These are phyloP conservation scores for Penicillium verhagenii DNA, from an alignment of 495 filamentous ascomycete genomes.

Conservation along the genomic window DNA sequence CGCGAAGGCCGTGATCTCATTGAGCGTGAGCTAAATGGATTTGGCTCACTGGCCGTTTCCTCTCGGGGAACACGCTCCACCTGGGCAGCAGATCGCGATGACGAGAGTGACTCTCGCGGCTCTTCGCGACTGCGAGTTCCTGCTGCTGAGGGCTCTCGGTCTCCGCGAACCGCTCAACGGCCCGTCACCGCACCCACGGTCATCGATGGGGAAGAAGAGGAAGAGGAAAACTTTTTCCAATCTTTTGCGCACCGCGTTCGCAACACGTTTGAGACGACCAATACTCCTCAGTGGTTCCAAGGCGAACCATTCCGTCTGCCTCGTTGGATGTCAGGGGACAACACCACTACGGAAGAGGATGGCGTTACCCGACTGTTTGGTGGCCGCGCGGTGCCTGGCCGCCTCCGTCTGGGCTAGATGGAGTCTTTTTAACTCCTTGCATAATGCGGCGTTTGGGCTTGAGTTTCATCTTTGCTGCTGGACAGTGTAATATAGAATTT, in stretches of 20 bases:
- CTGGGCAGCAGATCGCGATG: conserved; percentile 25
- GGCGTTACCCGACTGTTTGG: conserved; percentile 55
- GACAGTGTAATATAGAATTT: conserved; percentile 1
- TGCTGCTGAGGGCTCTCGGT: conserved; percentile 24
- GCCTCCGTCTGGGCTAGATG: conserved; percentile 35
- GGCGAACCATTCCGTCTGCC: conserved; percentile 70
- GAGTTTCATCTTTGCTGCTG: neutral
- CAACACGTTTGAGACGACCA: conserved; percentile 87
- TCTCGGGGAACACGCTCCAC: conserved; percentile 34
- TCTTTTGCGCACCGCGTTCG: conserved; percentile 79
- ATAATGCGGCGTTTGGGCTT: conserved; percentile 21
- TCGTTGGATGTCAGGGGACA: conserved; percentile 68
- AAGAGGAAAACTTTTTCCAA: conserved; percentile 79
- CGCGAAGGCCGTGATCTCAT: conserved; percentile 92
- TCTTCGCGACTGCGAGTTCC: conserved; percentile 35
- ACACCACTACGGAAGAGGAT: conserved; percentile 36
- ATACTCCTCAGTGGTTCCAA: conserved; percentile 76
- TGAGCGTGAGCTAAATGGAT: conserved; percentile 76
- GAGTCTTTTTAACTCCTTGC: conserved; percentile 3
- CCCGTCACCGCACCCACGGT: conserved; percentile 31
- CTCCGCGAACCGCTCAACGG: conserved; percentile 30
- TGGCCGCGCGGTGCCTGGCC: conserved; percentile 50
- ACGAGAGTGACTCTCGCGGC: conserved; percentile 24
- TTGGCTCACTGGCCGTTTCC: conserved; percentile 50
- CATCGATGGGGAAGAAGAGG: conserved; percentile 56